A percentile compares a stretch with the other conserved stretches of the same genome.
These are phyloP conservation scores for Trichoderma gracile DNA, from an alignment of 2,329 filamentous ascomycete genomes.

Conservation along the genomic window DNA sequence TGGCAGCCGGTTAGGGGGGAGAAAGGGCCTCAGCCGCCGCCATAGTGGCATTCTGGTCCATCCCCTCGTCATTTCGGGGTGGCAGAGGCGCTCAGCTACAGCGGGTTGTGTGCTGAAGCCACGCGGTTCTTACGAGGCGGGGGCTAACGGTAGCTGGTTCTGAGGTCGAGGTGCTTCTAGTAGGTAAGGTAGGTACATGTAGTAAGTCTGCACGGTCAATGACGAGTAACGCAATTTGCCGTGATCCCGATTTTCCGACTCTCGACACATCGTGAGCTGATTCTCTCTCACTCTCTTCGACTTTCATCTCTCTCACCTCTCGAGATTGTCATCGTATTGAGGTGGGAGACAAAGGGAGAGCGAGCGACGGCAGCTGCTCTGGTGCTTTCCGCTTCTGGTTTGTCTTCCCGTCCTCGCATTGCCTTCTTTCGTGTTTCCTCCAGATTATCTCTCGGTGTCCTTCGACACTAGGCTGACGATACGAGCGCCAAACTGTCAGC, in stretches of 20 bases:
- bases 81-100: conserved; percentile 10
- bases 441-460: neutral
- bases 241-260: conserved; percentile 15
- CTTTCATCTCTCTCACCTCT: neutral
- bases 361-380: neutral
- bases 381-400: neutral
- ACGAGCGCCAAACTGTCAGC: conserved; percentile 1
- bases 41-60: conserved; percentile 10
- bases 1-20: conserved; percentile 1
- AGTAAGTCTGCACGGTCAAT: too few species aligned
- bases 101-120: conserved; percentile 4
- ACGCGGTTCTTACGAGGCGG: conserved; percentile 7
- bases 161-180: neutral
- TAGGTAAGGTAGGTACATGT: too few species aligned
- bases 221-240: conserved; percentile 1
- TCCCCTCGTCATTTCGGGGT: neutral
- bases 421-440: conserved; percentile 1
- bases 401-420: neutral
- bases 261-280: conserved; percentile 10
- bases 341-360: neutral
- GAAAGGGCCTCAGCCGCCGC: conserved; percentile 18
- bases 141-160: neutral
- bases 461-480: neutral
- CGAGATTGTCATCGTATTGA: neutral
- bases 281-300: neutral